Base-by-base conservation (phyloP, 306 rosid species). In the Alnus glutinosa region DNA sequence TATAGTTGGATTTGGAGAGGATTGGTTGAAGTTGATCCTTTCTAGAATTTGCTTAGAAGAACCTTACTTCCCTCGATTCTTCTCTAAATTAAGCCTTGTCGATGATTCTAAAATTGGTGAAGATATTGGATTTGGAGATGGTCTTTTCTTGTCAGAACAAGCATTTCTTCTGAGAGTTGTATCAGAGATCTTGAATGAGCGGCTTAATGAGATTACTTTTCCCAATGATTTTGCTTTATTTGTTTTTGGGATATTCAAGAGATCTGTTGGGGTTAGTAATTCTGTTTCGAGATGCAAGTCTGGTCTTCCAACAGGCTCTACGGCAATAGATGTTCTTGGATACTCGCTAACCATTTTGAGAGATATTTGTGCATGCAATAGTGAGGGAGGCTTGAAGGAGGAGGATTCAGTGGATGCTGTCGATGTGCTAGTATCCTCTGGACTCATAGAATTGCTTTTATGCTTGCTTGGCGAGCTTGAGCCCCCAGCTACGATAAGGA, bases 21-120 rank as follows among this genome's bases (percentile, higher is more conserved):
- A 90, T 77, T 88, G 97, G 98, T 71, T 87, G 47, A 92, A 86
- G 87, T 81, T 91, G 80, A 86, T 91, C 62, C 86, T 94, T 81
- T 91, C 97, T 83, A 92, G 84, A 86, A 70, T 85, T n/a, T 90
- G 87, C 81, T 77, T 87, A 11, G 95, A 89, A 70, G 87, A 85
- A 74, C 90, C 89, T 78, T 82, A 87, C 77, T 83, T 86, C 71
- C 62, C 83, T 59, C 55, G 71, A 36, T 69, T 91, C 44, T 91
- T 93, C 80, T 59, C 84, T 42, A 76, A 84, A 50, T 77, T 88
- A 66, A 16, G 28, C 70, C 52, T 5, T 77, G 82, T 54, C 59
- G 74, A 71, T 75, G 73, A 46, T 75, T 70, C 44, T 54, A 71
- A 69, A 64, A 80, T 75, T 54, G 85, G 71, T 37, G 80, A 84